Evolutionary conservation across 805 yeast species (phyloP).

Genomic region (Teunomyces panamensis): DNA sequence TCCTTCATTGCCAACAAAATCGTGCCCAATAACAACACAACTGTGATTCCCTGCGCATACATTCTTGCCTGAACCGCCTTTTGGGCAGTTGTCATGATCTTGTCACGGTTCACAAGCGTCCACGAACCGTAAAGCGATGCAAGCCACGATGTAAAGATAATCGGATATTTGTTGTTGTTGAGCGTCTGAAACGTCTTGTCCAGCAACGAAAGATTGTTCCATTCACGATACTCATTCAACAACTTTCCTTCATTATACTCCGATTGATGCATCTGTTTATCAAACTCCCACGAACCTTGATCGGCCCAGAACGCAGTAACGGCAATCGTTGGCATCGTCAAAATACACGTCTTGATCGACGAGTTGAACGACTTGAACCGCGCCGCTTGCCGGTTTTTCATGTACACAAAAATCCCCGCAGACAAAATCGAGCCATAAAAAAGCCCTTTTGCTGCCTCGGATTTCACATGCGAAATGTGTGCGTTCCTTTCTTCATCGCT

Average conservation of each 20-base stretch:
- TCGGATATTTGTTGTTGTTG: conserved; percentile 33
- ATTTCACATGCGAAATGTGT: conserved; percentile 31
- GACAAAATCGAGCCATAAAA: conserved; percentile 33
- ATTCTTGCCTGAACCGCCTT: conserved; percentile 29
- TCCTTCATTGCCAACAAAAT: conserved; percentile 26
- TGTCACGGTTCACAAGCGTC: conserved; percentile 25
- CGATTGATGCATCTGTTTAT: conserved; percentile 33
- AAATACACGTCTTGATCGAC: conserved; percentile 35
- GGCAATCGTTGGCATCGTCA: conserved; percentile 39
- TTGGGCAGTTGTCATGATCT: conserved; percentile 24
- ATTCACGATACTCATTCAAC: conserved; percentile 33
- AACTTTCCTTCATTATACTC: conserved; percentile 24
- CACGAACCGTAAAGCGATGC: conserved; percentile 34
- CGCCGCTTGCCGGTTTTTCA: conserved; percentile 32
- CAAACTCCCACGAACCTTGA: conserved; percentile 44
- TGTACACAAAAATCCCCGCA: conserved; percentile 29
- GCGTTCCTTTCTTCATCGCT: conserved; percentile 38
- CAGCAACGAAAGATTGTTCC: conserved; percentile 29
- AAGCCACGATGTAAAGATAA: conserved; percentile 37
- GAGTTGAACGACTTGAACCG: conserved; percentile 35
- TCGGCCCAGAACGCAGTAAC: conserved; percentile 41
- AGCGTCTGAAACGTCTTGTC: conserved; percentile 30
- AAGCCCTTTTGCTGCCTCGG: conserved; percentile 40
- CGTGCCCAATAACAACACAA: conserved; percentile 25
- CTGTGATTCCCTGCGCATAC: conserved; percentile 29